Conservation (phyloP, 129 eudicot genomes). For the Kitagawia praeruptora region DNA sequence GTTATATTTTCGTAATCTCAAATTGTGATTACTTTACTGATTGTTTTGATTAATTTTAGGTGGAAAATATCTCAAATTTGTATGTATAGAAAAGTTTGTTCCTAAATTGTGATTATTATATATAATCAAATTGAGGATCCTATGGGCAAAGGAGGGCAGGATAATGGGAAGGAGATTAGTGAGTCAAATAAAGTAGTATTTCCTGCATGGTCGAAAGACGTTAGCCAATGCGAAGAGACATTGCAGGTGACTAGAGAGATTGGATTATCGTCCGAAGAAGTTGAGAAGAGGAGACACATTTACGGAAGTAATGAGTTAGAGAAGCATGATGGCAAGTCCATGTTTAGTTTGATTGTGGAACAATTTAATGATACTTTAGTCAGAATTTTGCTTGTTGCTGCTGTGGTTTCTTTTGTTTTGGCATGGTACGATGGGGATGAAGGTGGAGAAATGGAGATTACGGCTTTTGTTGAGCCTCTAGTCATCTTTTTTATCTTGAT, state of each 20-base stretch:
- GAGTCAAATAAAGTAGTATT: slow-evolving; percentile 23
- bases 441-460: slow-evolving; percentile 67
- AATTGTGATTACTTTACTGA: not conserved
- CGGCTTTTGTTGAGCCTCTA: slow-evolving; percentile 80
- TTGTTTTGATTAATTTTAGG: not conserved
- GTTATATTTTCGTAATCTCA: not conserved
- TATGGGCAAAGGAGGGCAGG: slow-evolving; percentile 73
- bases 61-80: not conserved
- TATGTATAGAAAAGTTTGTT: not conserved
- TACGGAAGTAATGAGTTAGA: slow-evolving; percentile 72
- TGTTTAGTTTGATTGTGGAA: slow-evolving; percentile 56
- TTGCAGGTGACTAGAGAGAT: slow-evolving; percentile 42
- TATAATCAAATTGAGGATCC: not conserved
- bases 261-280: slow-evolving; percentile 55
- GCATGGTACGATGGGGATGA: slow-evolving; percentile 80
- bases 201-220: slow-evolving; percentile 67
- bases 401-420: slow-evolving; percentile 70
- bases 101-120: not conserved
- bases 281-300: slow-evolving; percentile 36
- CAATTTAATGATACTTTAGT: slow-evolving; percentile 87
- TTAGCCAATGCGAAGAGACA: slow-evolving; percentile 54
- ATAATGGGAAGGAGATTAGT: slow-evolving; percentile 36
- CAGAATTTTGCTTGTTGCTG: slow-evolving; percentile 73
- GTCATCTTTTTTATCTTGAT: slow-evolving; percentile 72
- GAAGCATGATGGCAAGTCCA: slow-evolving; percentile 60